Conservation (phyloP, 495 filamentous ascomycete species). For the Penicillium lagena region DNA sequence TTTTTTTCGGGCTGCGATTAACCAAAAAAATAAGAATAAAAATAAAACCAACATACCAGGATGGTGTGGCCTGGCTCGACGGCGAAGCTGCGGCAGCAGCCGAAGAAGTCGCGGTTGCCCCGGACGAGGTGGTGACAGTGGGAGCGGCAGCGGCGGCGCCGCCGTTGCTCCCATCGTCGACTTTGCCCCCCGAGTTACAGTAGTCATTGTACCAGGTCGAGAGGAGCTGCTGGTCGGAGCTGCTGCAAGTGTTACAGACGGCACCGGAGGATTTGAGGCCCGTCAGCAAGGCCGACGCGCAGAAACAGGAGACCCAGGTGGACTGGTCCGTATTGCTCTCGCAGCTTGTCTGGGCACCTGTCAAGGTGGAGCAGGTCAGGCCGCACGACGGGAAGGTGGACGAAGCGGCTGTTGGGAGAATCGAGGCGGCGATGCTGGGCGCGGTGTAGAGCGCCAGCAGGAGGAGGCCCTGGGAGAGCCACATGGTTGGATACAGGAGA, state of each 20-base stretch:
- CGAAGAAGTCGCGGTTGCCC: conserved; percentile 6
- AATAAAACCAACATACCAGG: conserved; percentile 17
- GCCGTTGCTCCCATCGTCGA: conserved; percentile 2
- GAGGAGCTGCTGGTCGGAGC: conserved; percentile 31
- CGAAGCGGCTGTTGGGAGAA: conserved; percentile 27
- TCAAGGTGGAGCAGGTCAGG: conserved; percentile 36
- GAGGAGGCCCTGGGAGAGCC: not conserved
- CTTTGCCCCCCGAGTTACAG: conserved; percentile 25
- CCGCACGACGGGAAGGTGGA: conserved; percentile 44
- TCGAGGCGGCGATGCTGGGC: conserved; percentile 13
- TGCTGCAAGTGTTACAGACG: conserved; percentile 23
- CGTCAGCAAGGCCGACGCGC: conserved; percentile 38
- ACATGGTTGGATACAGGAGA: not conserved
- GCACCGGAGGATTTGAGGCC: conserved; percentile 32
- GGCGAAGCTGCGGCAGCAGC: conserved; percentile 1
- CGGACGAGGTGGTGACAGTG: conserved; percentile 4
- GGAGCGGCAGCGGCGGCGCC: conserved; percentile 8
- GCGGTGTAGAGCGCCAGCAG: not conserved
- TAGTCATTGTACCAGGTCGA: conserved; percentile 44
- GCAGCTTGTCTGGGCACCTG: conserved; percentile 40
- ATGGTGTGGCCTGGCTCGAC: conserved; percentile 2
- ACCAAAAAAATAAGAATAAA: not conserved
- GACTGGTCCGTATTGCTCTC: conserved; percentile 20
- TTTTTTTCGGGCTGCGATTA: not conserved
- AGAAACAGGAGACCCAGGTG: conserved; percentile 50